Percentiles rank a stretch among this genome's conserved stretches.
phyloP scores from a whole-genome alignment of 2,329 filamentous ascomycete genomes.

The Coniochaeta ligniaria region DNA sequence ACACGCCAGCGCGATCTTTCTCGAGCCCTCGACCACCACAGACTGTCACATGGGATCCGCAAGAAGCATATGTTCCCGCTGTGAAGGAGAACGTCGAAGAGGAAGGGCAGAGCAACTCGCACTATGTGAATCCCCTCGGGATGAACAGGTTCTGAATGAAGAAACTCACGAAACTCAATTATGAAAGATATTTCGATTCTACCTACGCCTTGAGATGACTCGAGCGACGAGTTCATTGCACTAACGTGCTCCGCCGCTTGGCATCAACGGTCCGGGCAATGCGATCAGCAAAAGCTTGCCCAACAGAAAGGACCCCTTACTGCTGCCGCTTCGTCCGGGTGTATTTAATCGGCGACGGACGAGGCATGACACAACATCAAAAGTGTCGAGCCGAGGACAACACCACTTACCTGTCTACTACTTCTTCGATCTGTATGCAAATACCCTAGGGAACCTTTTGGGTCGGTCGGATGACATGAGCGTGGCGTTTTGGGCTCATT shows the following conservation, averaged over 20 bases:
- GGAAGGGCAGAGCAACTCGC: conserved; percentile 12
- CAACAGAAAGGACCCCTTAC: neutral
- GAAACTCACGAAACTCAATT: neutral
- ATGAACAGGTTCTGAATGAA: conserved; percentile 47
- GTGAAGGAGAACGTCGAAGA: neutral
- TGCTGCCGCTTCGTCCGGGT: neutral
- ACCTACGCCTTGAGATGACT: neutral
- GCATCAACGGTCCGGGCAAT: neutral
- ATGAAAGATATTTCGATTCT: neutral
- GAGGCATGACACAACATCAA: neutral
- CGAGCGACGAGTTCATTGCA: neutral
- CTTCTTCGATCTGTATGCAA: neutral
- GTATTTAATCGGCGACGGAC: neutral
- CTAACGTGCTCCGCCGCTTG: neutral
- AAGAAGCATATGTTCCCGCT: neutral
- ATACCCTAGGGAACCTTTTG: neutral
- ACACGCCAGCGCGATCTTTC: conserved; percentile 46
- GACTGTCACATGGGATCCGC: conserved; percentile 33
- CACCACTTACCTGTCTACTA: neutral
- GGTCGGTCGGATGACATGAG: neutral
- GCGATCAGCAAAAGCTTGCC: neutral
- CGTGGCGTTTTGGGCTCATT: neutral
- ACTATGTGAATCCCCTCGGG: conserved; percentile 43
- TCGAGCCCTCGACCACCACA: conserved; percentile 40
- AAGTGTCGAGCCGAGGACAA: neutral